Conservation (phyloP, 2,329 filamentous ascomycete genomes). For the Pseudogymnoascus sp. region DNA sequence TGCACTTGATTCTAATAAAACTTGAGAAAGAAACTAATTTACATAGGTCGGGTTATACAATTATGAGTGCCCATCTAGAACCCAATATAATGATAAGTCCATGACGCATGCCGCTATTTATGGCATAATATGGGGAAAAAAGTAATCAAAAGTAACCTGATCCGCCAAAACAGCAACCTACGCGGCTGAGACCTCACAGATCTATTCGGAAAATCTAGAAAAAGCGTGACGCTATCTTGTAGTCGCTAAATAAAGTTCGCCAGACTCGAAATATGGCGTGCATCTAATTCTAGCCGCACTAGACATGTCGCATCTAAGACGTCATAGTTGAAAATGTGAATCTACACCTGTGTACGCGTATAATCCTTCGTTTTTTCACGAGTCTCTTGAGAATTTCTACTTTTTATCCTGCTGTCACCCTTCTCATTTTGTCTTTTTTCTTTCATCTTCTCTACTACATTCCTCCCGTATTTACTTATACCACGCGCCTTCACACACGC, state of each 20-base stretch:
- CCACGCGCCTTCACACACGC: too few species aligned
- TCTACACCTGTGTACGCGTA: too few species aligned
- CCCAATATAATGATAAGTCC: background rate
- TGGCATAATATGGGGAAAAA: background rate
- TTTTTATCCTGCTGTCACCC: too few species aligned
- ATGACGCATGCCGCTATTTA: background rate
- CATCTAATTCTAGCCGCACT: background rate
- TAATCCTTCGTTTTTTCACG: too few species aligned
- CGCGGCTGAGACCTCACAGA: background rate
- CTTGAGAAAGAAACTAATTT: too few species aligned
- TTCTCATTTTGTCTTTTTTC: too few species aligned
- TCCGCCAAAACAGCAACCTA: background rate
- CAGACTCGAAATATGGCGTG: background rate
- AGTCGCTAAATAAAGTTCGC: background rate
- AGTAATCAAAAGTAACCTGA: background rate
- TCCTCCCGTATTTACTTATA: too few species aligned
- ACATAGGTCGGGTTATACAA: background rate
- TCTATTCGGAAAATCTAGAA: background rate
- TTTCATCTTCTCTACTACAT: too few species aligned
- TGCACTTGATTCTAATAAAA: background rate
- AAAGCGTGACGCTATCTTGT: background rate
- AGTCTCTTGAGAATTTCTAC: too few species aligned
- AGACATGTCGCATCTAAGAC: background rate
- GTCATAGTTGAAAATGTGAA: background rate
- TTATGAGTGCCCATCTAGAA: background rate